Evolutionary conservation across 2,329 filamentous ascomycete species (phyloP), one percentile per base, ranked within the genome.

Genomic region (Sordariomycetes sp.): DNA sequence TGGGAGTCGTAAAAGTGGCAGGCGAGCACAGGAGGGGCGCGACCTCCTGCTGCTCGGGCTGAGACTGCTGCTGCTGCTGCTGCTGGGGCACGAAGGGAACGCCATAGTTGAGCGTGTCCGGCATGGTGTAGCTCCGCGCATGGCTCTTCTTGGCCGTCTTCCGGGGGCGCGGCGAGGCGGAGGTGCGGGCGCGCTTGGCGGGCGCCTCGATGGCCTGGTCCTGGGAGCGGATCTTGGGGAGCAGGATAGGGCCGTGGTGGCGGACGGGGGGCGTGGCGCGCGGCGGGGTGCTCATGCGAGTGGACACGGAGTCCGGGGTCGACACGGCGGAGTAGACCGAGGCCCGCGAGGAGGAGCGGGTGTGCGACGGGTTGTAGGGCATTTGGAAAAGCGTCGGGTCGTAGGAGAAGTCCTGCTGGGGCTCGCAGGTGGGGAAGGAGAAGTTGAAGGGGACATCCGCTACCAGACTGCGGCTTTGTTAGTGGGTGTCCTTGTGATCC

Each of bases 181-280:
- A 70, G 69, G 81, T 76, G 76, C 82, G 70, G 71, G 80, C 67
- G 65, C 85, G 80, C 71, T 50, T 50, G 53, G 79, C 75, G 20
- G 71, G 67, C 34, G 70, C 68, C 56, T 86, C 83, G 61, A 90
- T 81, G 61, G 86, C 79, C 72, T 93, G 88, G 73, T 96, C 90
- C 73, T 94, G 90, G 48, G 83, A 83, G 61, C 90, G 83, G 74
- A 95, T 92, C 79, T 91, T 94, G 67, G 90, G 90, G 35, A 96
- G 79, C 60, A 96, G 77, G 54, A 90, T 77, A 56, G 90, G 89
- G 57, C 90, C 89, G 73, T 91, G 87, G 61, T 90, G 87, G 61
- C 86, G 81, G 64, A 92, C 82, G 60, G 89, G 88, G 37, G 88
- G 88, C 62, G 81, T 78, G 57, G 79, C 80, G 57, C 79, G 75